Percentiles rank a stretch among this genome's conserved stretches.
These are phyloP conservation scores for Puccinia coronata DNA, from an alignment of 1,284 basidiomycete species.

Conservation along the genomic window DNA sequence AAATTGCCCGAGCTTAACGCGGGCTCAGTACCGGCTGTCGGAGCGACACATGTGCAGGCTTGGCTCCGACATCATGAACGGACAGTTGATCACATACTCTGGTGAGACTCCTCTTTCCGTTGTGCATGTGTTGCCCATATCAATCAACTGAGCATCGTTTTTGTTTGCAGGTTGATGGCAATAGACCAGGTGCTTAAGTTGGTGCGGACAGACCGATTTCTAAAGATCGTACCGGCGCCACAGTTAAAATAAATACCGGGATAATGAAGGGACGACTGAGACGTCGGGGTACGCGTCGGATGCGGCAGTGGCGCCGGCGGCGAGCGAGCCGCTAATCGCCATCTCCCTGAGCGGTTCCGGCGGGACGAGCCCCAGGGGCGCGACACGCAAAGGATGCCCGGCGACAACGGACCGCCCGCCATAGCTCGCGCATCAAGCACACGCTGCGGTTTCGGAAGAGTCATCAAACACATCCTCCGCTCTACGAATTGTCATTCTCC, in stretches of 20 bases:
- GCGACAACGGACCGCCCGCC: too few relatives aligned
- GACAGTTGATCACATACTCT: slow-evolving; percentile 94
- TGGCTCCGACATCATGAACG: slow-evolving; percentile 92
- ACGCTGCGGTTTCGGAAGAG: background rate
- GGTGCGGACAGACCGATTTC: slow-evolving; percentile 40
- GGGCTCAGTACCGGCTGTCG: slow-evolving; percentile 55
- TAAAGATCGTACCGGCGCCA: slow-evolving; percentile 39
- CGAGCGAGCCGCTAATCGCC: too few relatives aligned
- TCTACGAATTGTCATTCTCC: background rate
- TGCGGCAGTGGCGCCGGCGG: background rate
- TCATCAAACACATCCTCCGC: background rate
- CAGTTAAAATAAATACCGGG: slow-evolving; percentile 15
- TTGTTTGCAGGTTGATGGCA: slow-evolving; percentile 43
- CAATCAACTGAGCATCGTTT: background rate
- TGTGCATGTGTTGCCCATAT: background rate
- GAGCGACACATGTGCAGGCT: slow-evolving; percentile 89
- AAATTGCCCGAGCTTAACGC: slow-evolving; percentile 59
- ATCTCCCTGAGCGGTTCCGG: too few relatives aligned
- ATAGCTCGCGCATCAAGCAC: background rate
- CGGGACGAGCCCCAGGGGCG: too few relatives aligned
- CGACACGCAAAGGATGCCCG: too few relatives aligned
- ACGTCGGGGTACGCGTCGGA: slow-evolving; percentile 3
- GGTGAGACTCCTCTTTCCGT: slow-evolving; percentile 66
- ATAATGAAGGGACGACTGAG: background rate
- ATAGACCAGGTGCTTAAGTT: slow-evolving; percentile 48